These are phyloP conservation scores for Albatrellus ellisii DNA, from an alignment of 768 basidiomycete species.

Conservation along the genomic window DNA sequence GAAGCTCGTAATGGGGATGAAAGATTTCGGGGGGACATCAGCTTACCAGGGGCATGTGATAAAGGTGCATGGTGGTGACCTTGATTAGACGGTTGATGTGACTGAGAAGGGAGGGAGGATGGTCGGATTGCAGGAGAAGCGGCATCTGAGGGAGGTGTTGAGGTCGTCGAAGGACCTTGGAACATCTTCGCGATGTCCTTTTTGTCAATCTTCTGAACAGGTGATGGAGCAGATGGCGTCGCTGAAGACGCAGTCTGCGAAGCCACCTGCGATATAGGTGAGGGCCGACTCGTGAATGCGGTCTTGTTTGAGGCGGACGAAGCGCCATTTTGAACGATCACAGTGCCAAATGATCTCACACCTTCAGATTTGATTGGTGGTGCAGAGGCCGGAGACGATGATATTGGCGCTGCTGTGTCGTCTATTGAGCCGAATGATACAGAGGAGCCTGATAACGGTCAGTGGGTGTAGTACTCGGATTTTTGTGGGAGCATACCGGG, in stretches of 20 bases:
- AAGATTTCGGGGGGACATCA: conserved; percentile 59
- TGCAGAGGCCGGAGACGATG: conserved; percentile 67
- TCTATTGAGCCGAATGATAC: conserved; percentile 90
- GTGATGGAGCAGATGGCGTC: conserved; percentile 12
- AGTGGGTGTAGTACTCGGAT: conserved; percentile 4
- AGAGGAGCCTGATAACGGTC: conserved; percentile 33
- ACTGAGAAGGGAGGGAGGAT: conserved; percentile 38
- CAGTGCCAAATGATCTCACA: conserved; percentile 75
- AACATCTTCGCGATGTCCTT: conserved; percentile 44
- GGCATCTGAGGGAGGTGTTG: conserved; percentile 11
- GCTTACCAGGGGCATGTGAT: conserved; percentile 35
- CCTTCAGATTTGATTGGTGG: conserved; percentile 47
- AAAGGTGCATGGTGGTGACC: conserved; percentile 34
- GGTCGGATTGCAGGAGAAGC: conserved; percentile 33
- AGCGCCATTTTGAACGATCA: conserved; percentile 36
- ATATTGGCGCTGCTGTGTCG: conserved; percentile 61
- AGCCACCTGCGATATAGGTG: conserved; percentile 20
- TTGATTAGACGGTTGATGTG: too few species aligned
- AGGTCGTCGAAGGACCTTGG: conserved; percentile 34
- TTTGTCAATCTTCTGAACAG: conserved; percentile 23
- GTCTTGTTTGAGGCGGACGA: conserved; percentile 8
- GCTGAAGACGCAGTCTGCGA: conserved; percentile 15
- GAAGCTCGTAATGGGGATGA: conserved; percentile 40
- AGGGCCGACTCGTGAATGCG: conserved; percentile 7
- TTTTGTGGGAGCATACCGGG: conserved; percentile 39